phyloP scores from a whole-genome alignment of 139 green algal genomes.

The Eudorina sp. region DNA sequence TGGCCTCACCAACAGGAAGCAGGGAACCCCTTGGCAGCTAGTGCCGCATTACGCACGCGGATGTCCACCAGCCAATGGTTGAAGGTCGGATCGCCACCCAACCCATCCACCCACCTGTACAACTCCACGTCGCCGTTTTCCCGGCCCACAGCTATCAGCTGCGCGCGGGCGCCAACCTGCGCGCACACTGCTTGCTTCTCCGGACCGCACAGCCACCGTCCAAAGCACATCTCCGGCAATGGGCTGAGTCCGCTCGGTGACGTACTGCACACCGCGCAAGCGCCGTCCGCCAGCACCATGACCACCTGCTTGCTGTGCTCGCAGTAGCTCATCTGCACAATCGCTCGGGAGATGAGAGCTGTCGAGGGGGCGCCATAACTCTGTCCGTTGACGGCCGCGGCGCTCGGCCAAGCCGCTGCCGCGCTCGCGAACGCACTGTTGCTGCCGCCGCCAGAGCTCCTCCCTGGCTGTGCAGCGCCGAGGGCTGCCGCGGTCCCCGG shows the following conservation, averaged over 20 bases:
- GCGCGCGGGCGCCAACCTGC: slow-evolving; percentile 57
- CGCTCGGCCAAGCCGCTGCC: no score
- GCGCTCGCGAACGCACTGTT: neutral
- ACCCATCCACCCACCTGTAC: slow-evolving; percentile 56
- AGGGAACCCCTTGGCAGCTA: no score
- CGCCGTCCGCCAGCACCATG: slow-evolving; percentile 63
- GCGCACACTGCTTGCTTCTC: slow-evolving; percentile 51
- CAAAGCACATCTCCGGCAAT: slow-evolving; percentile 31
- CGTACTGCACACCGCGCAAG: slow-evolving; percentile 54
- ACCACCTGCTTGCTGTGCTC: slow-evolving; percentile 48
- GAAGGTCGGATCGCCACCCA: neutral
- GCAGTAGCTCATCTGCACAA: slow-evolving; percentile 58
- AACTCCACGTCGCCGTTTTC: slow-evolving; percentile 74
- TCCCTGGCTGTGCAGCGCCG: no score
- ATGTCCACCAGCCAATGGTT: no score
- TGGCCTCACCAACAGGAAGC: no score
- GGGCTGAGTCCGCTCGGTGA: slow-evolving; percentile 21
- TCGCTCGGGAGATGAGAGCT: slow-evolving; percentile 2
- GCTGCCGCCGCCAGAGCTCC: neutral
- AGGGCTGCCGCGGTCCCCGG: neutral
- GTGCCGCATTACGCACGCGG: no score
- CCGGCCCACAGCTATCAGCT: slow-evolving; percentile 81
- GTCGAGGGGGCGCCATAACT: no score
- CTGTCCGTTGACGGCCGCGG: no score
- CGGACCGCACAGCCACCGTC: slow-evolving; percentile 52